Percentiles rank a stretch among this genome's conserved stretches.
Evolutionary conservation across 768 basidiomycete genomes (phyloP).

Genomic region (Tylopilus sp.): DNA sequence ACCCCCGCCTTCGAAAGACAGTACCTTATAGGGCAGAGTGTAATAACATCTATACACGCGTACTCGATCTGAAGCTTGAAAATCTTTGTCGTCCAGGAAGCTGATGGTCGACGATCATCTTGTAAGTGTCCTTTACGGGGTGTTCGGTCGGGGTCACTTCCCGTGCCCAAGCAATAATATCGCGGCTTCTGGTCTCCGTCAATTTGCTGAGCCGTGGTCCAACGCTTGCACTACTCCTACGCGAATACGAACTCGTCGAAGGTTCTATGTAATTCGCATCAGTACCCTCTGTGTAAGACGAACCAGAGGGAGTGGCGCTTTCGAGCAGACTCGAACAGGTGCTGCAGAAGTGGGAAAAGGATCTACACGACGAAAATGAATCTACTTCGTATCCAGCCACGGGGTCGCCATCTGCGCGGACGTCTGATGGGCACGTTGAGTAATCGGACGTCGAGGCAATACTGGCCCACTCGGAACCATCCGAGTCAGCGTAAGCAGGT

Average conservation of each 20-base stretch:
- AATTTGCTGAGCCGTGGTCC: background rate
- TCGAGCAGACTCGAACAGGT: constrained; percentile 16
- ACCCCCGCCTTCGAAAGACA: background rate
- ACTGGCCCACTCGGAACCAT: constrained; percentile 2
- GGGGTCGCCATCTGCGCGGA: background rate
- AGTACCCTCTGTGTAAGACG: constrained; percentile 6
- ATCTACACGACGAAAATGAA: constrained; percentile 5
- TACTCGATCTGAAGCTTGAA: constrained; percentile 2
- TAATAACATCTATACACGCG: constrained; percentile 8
- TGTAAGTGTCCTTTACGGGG: constrained; percentile 25
- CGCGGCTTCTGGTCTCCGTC: constrained; percentile 12
- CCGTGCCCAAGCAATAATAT: constrained; percentile 21
- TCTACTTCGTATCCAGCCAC: background rate
- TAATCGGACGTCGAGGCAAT: constrained; percentile 17
- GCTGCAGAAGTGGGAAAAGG: constrained; percentile 22
- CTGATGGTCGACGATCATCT: constrained; percentile 11
- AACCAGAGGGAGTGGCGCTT: constrained; percentile 6
- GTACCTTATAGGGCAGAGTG: constrained; percentile 2
- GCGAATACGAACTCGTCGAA: constrained; percentile 5
- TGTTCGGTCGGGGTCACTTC: constrained; percentile 15
- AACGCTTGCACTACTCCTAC: background rate
- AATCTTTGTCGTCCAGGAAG: background rate
- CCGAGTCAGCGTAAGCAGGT: background rate
- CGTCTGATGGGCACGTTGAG: constrained; percentile 23
- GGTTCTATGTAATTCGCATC: constrained; percentile 9